Conservation (phyloP, 208 protist species). For the Naegleria lovaniensis region DNA sequence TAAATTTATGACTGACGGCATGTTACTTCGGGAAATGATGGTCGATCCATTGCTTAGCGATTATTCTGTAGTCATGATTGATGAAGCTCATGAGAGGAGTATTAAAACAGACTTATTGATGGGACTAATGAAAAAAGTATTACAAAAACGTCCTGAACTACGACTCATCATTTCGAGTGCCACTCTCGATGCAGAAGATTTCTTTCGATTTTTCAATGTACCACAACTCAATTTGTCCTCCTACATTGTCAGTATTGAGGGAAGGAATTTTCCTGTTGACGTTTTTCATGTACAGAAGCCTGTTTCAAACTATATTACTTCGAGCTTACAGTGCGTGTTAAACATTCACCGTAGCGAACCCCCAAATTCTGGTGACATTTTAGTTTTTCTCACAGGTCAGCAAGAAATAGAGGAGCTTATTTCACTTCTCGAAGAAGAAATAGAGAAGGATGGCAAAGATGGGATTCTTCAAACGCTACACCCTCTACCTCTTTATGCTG, state of each 20-base stretch:
- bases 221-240: background rate
- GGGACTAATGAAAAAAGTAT: slow-evolving; percentile 47
- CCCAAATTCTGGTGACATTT: slow-evolving; percentile 48
- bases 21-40: slow-evolving; percentile 68
- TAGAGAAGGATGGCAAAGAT: slow-evolving; percentile 46
- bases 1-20: slow-evolving; percentile 74
- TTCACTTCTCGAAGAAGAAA: background rate
- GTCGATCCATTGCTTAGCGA: slow-evolving; percentile 53
- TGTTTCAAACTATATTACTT: slow-evolving; percentile 82
- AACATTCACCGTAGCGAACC: slow-evolving; percentile 67
- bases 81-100: slow-evolving; percentile 52
- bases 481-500: slow-evolving; percentile 34
- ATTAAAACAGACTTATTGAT: slow-evolving; percentile 46
- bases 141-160: slow-evolving; percentile 59
- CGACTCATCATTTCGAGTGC: slow-evolving; percentile 83
- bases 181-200: slow-evolving; percentile 41
- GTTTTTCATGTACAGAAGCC: slow-evolving; percentile 75
- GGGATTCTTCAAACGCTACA: slow-evolving; percentile 54
- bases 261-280: slow-evolving; percentile 67
- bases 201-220: background rate
- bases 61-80: slow-evolving; percentile 55
- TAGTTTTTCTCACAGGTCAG: slow-evolving; percentile 65
- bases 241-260: slow-evolving; percentile 47
- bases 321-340: slow-evolving; percentile 67
- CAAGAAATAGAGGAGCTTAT: slow-evolving; percentile 57